Evolutionary conservation across 192 early-diverging fungal species (phyloP), one percentile per base, ranked within the genome.

Genomic region (Geranomyces michiganensis): DNA sequence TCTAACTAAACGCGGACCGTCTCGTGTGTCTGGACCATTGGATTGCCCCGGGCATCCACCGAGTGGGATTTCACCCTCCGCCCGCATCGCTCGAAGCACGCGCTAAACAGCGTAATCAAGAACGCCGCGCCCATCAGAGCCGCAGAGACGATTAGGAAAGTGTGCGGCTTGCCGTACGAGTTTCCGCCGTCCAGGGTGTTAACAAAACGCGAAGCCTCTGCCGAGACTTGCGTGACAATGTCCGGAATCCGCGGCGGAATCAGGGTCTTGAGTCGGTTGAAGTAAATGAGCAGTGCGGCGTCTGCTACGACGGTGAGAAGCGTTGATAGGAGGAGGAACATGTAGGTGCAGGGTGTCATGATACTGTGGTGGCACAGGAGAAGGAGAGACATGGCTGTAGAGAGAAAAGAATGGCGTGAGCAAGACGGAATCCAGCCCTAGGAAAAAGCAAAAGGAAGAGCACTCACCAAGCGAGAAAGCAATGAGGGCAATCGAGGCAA

Each of bases 81-180:
- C 19, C 62, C 62, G 43, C 62, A 64, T 22, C 62, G 15, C 62
- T 64, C 62, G 21, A 43, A 45, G 62, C 33, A 41, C 7, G 62
- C 62, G 62, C 43, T 64, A 36, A 64, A 9, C n/a, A 64, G 33
- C 17, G 62, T 64, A 19, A 64, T n/a, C n/a, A 64, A 41, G 62
- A 41, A 64, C n/a, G 43, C 62, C 10, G 62, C 62, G 41, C 21
- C 32, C 62, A 64, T 64, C 6, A 64, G 27, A 8, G 62, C 62
- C 32, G 44, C 21, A 29, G 43, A 7, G 62, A 43, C 43, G 43
- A 64, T 64, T 3, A 64, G 43, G 41, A 41, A 64, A 4, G 43
- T 41, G 62, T 29, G 62, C 21, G 62, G 62, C 21, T 41, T 19
- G 21, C 12, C 29, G 43, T 9, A 64, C 15, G 41, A 45, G 41